Base-by-base conservation (phyloP, 2,329 filamentous ascomycete species). In the Penicillium rolfsii region DNA sequence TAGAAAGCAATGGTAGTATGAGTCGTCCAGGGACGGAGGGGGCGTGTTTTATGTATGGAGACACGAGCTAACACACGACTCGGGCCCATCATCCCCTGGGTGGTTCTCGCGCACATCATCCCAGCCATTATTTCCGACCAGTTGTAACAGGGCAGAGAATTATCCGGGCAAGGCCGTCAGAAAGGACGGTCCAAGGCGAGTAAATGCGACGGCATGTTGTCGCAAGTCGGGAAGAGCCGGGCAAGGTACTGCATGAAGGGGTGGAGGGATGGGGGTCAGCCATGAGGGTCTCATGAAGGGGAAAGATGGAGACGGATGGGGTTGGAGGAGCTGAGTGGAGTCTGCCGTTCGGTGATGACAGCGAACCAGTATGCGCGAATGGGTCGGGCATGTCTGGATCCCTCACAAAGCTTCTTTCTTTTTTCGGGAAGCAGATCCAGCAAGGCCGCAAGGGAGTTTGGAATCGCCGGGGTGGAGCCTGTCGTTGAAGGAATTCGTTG, bases 111-210 rank as follows among this genome's bases (percentile, higher is more conserved):
- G 62, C 65, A 65, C 64, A 64, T 69, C 61, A 67, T 70, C 70
- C 71, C 72, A 64, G 66, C 64, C 71, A 73, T 74, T 26, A 30
- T 41, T 53, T 65, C 72, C 81, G 68, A 82, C 84, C 83, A 63
- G 89, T 92, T 56, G 30, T 12, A 56, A 45, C 19, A 56, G 35
- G 43, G 43, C 53, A 56, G 73, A 87, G 50, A 61, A 70, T 65
- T 66, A 66, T 45, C 67, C 67, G 67, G 67, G 61, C 52, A 54
- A 33, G 52, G 49, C 66, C 62, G 62, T 59, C 59, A 58, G 45
- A 22, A 61, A 58, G 38, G 66, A 62, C 57, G 62, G 55, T 60
- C 61, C 61, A 49, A 60, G 45, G 61, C 61, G 56, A 68, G 66
- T 63, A 61, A 71, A 61, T 64, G 57, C 63, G 61, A 59, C 58